Base-by-base conservation (phyloP, 1,284 basidiomycete genomes). In the Irpex sp. region DNA sequence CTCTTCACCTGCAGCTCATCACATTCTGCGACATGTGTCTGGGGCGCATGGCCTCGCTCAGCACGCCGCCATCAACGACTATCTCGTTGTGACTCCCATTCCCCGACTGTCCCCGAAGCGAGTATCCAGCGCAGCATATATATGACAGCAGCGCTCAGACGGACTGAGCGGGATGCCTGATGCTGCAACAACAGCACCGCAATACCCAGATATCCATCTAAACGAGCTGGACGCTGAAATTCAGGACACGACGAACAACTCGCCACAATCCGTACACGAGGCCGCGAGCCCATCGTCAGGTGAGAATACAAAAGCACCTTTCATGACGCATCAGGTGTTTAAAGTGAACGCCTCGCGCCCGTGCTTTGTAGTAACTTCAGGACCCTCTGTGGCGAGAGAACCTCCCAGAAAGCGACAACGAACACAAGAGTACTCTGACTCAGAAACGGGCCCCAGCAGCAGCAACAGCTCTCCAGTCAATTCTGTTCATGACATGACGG, bases 361-460 rank as follows among this genome's bases (percentile, higher is more conserved):
- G 40, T n/a, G 11, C 31, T 47, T 47, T 47, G 11, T 47, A n/a
- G 11, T 57, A 57, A 7, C 9, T 8, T n/a, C 34, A 37, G 38
- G 17, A 8, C 21, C 15, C 15, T 13, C 37, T 34, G 57, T 21
- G 15, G 57, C 13, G 15, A 15, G 15, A 26, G 57, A 58, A n/a
- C 57, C 57, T 13, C 57, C 57, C 13, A 15, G 57, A 8, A 58
- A 58, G 26, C 57, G 57, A 58, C 57, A 44, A 48, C 57, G 57
- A 44, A 58, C 57, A 1, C 31, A 61, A 15, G 59, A 34, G 31
- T 19, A 7, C 19, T 15, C n/a, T 13, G 58, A 59, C 1, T 11
- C 34, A 40, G 56, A 57, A 15, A 5, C 17, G 34, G 21, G 15
- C 15, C n/a, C 55, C 31, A 40, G 17, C 55, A 19, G 15, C 19